Evolutionary conservation across 768 basidiomycete genomes (phyloP).

Genomic region (Boletus tylopilopsis): DNA sequence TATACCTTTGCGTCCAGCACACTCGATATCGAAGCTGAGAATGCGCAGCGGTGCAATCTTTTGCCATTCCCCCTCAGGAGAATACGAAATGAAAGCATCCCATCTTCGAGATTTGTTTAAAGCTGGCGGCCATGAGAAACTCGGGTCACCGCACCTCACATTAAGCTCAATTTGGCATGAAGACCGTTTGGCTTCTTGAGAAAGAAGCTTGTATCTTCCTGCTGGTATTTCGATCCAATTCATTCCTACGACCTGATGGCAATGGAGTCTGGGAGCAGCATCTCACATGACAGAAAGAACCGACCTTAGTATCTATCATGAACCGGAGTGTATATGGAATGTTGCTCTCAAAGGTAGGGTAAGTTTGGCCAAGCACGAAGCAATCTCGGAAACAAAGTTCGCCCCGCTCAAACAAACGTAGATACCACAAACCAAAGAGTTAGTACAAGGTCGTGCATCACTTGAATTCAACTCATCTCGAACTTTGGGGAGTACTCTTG

Average conservation of each 20-base stretch:
- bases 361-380: slow-evolving; percentile 43
- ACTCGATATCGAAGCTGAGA: slow-evolving; percentile 98
- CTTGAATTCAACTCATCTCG: slow-evolving; percentile 69
- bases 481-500: slow-evolving; percentile 78
- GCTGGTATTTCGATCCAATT: slow-evolving; percentile 96
- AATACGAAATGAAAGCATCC: slow-evolving; percentile 82
- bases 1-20: slow-evolving; percentile 95
- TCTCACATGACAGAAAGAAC: not conserved
- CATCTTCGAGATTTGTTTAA: slow-evolving; percentile 46
- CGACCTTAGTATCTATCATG: slow-evolving; percentile 95
- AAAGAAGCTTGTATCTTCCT: slow-evolving; percentile 70
- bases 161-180: slow-evolving; percentile 87
- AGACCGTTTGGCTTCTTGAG: slow-evolving; percentile 58
- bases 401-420: slow-evolving; percentile 69
- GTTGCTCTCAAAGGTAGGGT: slow-evolving; percentile 89
- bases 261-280: not conserved
- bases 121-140: not conserved
- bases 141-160: slow-evolving; percentile 50
- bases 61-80: slow-evolving; percentile 90
- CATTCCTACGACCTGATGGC: slow-evolving; percentile 86
- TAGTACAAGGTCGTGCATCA: slow-evolving; percentile 5
- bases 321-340: slow-evolving; percentile 88
- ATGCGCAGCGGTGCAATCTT: slow-evolving; percentile 90
- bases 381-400: slow-evolving; percentile 65
- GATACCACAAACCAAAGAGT: slow-evolving; percentile 22